A percentile compares a stretch with the other conserved stretches of the same genome.
These are phyloP conservation scores for Cylindrodendrum hubeiense DNA, from an alignment of 2,329 filamentous ascomycete genomes.

Conservation along the genomic window DNA sequence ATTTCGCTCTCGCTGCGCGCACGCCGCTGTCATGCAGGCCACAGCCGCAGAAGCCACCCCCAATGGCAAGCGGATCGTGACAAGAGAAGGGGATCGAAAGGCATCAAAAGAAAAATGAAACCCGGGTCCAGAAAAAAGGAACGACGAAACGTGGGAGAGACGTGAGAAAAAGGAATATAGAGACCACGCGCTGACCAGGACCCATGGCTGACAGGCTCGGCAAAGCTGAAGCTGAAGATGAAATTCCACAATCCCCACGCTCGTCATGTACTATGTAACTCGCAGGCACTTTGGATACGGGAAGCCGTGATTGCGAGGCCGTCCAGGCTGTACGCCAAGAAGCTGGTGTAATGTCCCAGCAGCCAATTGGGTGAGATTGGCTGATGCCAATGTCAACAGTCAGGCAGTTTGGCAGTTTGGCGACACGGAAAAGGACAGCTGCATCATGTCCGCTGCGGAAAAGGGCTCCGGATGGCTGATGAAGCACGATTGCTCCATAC, in stretches of 20 bases:
- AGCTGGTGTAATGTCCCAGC: neutral
- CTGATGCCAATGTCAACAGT: constrained; percentile 8
- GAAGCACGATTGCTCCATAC: neutral
- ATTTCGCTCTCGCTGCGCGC: constrained; percentile 24
- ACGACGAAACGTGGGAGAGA: constrained; percentile 28
- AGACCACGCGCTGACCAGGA: constrained; percentile 13
- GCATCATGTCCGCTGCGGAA: constrained; percentile 14
- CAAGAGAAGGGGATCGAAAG: constrained; percentile 6
- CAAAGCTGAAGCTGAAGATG: constrained; percentile 24
- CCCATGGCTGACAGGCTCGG: constrained; percentile 21
- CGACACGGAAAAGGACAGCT: constrained; percentile 17
- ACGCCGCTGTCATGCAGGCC: constrained; percentile 32
- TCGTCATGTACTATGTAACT: constrained; percentile 9
- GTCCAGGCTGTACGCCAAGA: constrained; percentile 1
- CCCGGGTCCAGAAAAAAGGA: neutral
- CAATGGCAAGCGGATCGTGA: constrained; percentile 16
- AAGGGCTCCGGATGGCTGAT: neutral
- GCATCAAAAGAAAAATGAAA: constrained; percentile 21
- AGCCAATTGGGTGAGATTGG: constrained; percentile 1
- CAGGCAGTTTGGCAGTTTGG: neutral
- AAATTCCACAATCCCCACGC: constrained; percentile 17
- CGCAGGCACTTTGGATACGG: constrained; percentile 13
- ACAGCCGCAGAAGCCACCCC: constrained; percentile 29
- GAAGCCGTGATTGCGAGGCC: constrained; percentile 4
- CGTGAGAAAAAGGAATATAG: constrained; percentile 21